These are phyloP conservation scores for Guadua angustifolia DNA, from an alignment of 176 grass and related monocot genomes.

Conservation along the genomic window DNA sequence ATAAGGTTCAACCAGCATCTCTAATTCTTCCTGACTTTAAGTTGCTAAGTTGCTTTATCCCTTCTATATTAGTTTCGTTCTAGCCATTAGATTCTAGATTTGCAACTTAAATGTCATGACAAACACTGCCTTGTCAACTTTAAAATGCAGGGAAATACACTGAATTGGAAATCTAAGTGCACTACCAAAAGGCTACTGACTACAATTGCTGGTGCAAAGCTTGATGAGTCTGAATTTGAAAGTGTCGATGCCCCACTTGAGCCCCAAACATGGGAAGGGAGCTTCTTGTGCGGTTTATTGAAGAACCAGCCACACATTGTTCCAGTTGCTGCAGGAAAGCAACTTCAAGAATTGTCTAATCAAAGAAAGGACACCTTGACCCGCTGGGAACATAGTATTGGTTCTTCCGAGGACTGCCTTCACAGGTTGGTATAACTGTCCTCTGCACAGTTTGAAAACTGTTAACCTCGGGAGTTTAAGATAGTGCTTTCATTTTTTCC, in stretches of 20 bases:
- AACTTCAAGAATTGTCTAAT: constrained; percentile 60
- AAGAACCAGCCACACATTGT: constrained; percentile 65
- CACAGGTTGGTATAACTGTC: constrained; percentile 56
- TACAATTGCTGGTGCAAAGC: constrained; percentile 53
- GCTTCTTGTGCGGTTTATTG: constrained; percentile 64
- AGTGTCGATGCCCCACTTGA: constrained; percentile 65
- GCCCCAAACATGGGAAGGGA: constrained; percentile 63
- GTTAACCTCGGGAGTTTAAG: background rate
- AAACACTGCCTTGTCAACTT: constrained; percentile 22
- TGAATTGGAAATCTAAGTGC: constrained; percentile 38
- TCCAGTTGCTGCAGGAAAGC: constrained; percentile 52
- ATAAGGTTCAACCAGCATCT: background rate
- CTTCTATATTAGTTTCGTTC: background rate
- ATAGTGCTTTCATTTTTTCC: background rate
- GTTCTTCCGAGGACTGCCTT: constrained; percentile 59
- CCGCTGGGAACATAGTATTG: constrained; percentile 62
- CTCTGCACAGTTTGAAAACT: background rate
- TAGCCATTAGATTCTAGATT: background rate
- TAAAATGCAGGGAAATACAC: constrained; percentile 45
- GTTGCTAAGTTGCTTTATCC: background rate
- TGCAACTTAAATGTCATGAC: background rate
- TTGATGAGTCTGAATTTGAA: constrained; percentile 53
- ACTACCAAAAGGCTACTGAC: constrained; percentile 20
- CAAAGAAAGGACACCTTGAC: constrained; percentile 57
- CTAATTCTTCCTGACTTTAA: background rate